Percentiles rank a stretch among this genome's conserved stretches.
phyloP scores from a whole-genome alignment of 139 green algal genomes.

The Nannochloris sp. region DNA sequence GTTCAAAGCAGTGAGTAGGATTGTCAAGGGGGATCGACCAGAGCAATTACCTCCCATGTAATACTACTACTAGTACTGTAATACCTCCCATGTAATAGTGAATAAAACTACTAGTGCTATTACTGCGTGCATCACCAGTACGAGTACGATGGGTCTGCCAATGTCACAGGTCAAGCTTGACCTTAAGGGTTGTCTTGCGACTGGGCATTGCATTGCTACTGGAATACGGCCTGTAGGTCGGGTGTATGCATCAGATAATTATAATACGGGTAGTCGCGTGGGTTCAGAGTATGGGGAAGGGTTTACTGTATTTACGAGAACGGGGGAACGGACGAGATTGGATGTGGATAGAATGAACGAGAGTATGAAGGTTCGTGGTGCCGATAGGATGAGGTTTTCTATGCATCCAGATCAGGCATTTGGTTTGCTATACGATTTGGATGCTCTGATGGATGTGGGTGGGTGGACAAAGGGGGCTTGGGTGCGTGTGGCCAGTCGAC shows the following conservation, averaged over 20 bases:
- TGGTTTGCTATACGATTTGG: constrained; percentile 63
- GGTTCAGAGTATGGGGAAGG: constrained; percentile 21
- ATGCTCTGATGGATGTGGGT: constrained; percentile 43
- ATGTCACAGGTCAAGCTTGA: too few species aligned
- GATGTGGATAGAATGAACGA: constrained; percentile 79
- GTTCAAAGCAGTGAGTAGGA: constrained; percentile 59
- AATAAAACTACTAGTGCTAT: too few species aligned
- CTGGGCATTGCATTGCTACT: too few species aligned
- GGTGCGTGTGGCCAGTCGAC: constrained; percentile 37
- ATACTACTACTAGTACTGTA: neutral
- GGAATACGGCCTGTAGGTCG: too few species aligned
- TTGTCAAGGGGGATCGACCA: constrained; percentile 49
- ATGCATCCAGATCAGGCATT: constrained; percentile 71
- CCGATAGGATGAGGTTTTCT: constrained; percentile 37
- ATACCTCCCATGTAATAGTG: too few species aligned
- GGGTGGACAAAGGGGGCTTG: constrained; percentile 44
- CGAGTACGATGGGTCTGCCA: too few species aligned
- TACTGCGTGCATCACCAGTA: too few species aligned
- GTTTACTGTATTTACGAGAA: constrained; percentile 39
- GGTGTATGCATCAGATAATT: too few species aligned
- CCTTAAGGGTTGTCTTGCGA: too few species aligned
- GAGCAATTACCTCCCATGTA: constrained; percentile 20
- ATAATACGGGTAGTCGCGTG: too few species aligned
- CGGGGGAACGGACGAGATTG: constrained; percentile 28
- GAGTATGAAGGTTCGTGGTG: constrained; percentile 42